Conservation (phyloP, 306 rosid species). For the Corylus avellana region DNA sequence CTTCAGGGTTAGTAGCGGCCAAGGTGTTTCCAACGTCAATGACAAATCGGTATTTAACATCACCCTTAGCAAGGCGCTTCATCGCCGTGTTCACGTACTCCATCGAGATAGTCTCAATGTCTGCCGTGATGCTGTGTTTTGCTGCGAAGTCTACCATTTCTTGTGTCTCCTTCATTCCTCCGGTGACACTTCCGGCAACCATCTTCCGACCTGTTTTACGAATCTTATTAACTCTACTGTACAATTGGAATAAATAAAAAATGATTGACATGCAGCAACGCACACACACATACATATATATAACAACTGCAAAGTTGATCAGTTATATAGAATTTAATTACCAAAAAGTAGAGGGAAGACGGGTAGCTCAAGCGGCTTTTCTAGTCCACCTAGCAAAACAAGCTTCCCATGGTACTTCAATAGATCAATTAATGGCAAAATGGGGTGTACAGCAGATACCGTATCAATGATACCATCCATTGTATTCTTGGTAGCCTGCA, state of each 20-base stretch:
- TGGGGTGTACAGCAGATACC: conserved; percentile 8
- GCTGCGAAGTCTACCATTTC: not conserved
- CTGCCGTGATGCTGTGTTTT: not conserved
- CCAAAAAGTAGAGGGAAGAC: conserved; percentile 30
- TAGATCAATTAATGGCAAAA: conserved; percentile 10
- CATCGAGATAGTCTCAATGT: not conserved
- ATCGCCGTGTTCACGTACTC: not conserved
- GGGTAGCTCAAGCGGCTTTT: conserved; percentile 35
- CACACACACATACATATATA: not conserved
- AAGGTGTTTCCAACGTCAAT: conserved; percentile 23
- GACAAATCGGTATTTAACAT: conserved; percentile 37
- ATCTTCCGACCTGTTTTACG: not conserved
- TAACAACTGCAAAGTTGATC: not conserved
- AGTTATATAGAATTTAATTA: not conserved
- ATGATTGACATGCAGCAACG: not conserved
- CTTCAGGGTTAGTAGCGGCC: not conserved
- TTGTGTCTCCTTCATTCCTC: not conserved
- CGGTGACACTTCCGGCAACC: not conserved
- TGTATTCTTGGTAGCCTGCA: conserved; percentile 35
- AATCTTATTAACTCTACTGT: not conserved
- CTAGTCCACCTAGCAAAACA: conserved; percentile 41
- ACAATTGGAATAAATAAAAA: not conserved
- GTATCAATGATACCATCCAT: conserved; percentile 50
- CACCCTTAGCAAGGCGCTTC: not conserved
- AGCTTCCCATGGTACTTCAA: conserved; percentile 36